Base-by-base conservation (phyloP, 768 basidiomycete species). In the Agaricus subrufescens region DNA sequence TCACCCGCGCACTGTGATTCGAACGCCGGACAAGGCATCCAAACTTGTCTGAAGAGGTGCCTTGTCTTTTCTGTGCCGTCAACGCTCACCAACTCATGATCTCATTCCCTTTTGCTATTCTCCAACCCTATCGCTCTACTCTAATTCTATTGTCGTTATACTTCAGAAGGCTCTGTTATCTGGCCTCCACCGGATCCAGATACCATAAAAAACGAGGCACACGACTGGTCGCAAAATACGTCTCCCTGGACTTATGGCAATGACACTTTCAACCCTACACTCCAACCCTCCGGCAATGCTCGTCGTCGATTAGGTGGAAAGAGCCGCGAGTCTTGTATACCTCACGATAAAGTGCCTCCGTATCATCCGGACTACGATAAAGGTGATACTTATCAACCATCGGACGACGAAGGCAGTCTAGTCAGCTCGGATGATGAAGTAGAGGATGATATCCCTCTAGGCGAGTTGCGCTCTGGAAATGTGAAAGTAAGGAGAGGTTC, bases 191-290 rank as follows among this genome's bases (percentile, higher is more conserved):
- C 75, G 38, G 90, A 94, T 66, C 85, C 86, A 47, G 62, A 66
- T n/a, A 60, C 62, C 34, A 73, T 73, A 58, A 60, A 64, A 47
- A 65, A 69, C 23, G 68, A 73, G 30, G 66, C 72, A 23, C 65
- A 67, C 25, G 70, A 74, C 56, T 78, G 84, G 60, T 68, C 66
- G 34, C 78, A 85, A 34, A 80, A 83, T 1, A 67, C 76, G 25
- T 84, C 83, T 4, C 92, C 94, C 4, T 97, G 94, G 87, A 92
- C 92, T 12, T 96, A 91, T 65, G 85, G 87, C 60, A 87, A 89
- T 50, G 87, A 76, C 19, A 72, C 76, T 12, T 64, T 94, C 12
- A 97, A 97, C 65, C 94, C 94, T 6, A 65, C 74, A 38, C 82
- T 96, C 9, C 75, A 73, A 39, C 86, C 93, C 0, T 84, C 82